Percentiles rank a stretch among this genome's conserved stretches.
phyloP scores from a whole-genome alignment of 2,329 filamentous ascomycete genomes.

The Colletotrichum tofieldiae region DNA sequence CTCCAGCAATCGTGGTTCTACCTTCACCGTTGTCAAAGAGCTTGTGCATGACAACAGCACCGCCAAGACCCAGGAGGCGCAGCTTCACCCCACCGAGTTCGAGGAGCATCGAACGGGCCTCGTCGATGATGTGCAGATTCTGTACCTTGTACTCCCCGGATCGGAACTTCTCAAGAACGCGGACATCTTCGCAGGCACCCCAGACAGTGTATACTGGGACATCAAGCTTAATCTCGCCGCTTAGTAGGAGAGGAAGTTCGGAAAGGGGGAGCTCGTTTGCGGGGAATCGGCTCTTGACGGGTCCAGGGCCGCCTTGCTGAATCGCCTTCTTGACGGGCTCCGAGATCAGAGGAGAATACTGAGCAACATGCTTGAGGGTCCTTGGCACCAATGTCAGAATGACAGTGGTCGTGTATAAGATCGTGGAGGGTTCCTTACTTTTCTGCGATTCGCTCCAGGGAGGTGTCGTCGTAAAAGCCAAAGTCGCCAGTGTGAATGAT shows the following conservation, averaged over 20 bases:
- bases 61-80: conserved; percentile 91
- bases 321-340: conserved; percentile 82
- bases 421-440: conserved; percentile 76
- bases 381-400: conserved; percentile 61
- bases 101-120: conserved; percentile 94
- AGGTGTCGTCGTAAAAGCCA: conserved; percentile 97
- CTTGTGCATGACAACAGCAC: conserved; percentile 99
- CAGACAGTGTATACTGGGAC: conserved; percentile 99
- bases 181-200: conserved; percentile 98
- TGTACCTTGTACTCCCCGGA: conserved; percentile 98
- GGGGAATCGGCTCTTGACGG: conserved; percentile 89
- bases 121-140: conserved; percentile 98
- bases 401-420: conserved; percentile 25
- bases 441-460: conserved; percentile 96
- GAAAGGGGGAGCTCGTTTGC: conserved; percentile 90
- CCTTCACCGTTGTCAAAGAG: conserved; percentile 99
- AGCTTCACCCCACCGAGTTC: conserved; percentile 97
- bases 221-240: conserved; percentile 90
- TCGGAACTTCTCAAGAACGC: conserved; percentile 96
- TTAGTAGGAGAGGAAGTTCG: conserved; percentile 90
- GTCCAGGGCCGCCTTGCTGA: conserved; percentile 76
- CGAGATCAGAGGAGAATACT: conserved; percentile 95
- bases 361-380: conserved; percentile 97
- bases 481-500: conserved; percentile 99
- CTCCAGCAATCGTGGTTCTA: conserved; percentile 96